A percentile compares a stretch with the other conserved stretches of the same genome.
Conservation (phyloP, 1,284 basidiomycete genomes). For the Chalciporus sp. region DNA sequence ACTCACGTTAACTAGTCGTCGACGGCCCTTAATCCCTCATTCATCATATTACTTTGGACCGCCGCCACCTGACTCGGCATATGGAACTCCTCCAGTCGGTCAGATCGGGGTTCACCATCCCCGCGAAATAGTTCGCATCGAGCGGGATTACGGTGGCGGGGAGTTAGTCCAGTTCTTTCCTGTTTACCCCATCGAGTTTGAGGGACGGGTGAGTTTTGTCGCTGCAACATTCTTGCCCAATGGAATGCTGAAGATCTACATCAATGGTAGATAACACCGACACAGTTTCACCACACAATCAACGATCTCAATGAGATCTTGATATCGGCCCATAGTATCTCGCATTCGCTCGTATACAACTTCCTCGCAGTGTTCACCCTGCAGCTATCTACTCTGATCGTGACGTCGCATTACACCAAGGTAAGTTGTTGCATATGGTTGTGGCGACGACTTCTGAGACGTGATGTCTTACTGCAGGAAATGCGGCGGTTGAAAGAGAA, state of each 20-base stretch:
- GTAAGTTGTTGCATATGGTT: conserved; percentile 40
- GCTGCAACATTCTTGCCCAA: not conserved
- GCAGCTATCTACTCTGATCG: conserved; percentile 67
- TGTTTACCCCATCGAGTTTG: conserved; percentile 80
- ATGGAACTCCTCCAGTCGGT: conserved; percentile 74
- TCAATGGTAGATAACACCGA: conserved; percentile 68
- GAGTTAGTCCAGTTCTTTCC: conserved; percentile 81
- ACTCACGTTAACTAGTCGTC: conserved; percentile 33
- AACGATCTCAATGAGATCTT: conserved; percentile 82
- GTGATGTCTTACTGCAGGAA: conserved; percentile 51
- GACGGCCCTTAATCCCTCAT: conserved; percentile 61
- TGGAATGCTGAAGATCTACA: not conserved
- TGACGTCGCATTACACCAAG: conserved; percentile 74
- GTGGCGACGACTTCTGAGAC: conserved; percentile 1
- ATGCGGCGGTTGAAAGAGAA: conserved; percentile 67
- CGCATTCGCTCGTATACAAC: conserved; percentile 67
- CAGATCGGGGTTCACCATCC: conserved; percentile 81
- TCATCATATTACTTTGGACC: conserved; percentile 86
- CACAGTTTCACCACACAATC: conserved; percentile 82
- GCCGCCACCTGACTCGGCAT: conserved; percentile 71
- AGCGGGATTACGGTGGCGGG: conserved; percentile 81
- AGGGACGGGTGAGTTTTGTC: conserved; percentile 68
- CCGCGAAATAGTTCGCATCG: conserved; percentile 81
- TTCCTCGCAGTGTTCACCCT: conserved; percentile 70
- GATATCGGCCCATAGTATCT: conserved; percentile 75